Conservation (phyloP, 192 early-diverging fungal species). For the Backusella morwellensis region DNA sequence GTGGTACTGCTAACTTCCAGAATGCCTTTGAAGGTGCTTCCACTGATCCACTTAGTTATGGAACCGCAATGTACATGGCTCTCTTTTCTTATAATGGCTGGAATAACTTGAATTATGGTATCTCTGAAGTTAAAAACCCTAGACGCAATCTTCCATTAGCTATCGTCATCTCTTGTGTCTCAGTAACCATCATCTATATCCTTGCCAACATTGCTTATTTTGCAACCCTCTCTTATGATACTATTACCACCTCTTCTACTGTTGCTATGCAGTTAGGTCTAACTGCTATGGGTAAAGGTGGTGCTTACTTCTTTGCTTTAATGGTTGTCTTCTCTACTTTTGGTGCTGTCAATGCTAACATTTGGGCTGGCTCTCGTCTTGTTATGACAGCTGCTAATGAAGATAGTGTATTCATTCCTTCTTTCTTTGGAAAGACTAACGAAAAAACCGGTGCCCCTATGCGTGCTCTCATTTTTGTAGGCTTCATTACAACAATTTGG, state of each 20-base stretch:
- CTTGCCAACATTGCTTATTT: conserved; percentile 82
- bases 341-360: conserved; percentile 74
- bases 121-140: conserved; percentile 80
- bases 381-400: conserved; percentile 52
- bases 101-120: conserved; percentile 75
- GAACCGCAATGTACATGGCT: conserved; percentile 65
- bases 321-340: conserved; percentile 69
- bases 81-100: conserved; percentile 60
- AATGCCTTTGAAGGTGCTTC: conserved; percentile 54
- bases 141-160: conserved; percentile 70
- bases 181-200: conserved; percentile 70
- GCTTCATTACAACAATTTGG: conserved; percentile 52
- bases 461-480: conserved; percentile 59
- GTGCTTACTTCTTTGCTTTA: conserved; percentile 63
- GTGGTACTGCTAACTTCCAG: conserved; percentile 42
- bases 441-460: conserved; percentile 54
- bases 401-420: conserved; percentile 58
- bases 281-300: conserved; percentile 59
- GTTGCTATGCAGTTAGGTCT: conserved; percentile 66
- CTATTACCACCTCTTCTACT: conserved; percentile 56
- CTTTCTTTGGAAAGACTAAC: conserved; percentile 57
- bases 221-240: conserved; percentile 63
- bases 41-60: conserved; percentile 58
- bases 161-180: conserved; percentile 62
- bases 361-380: conserved; percentile 67